Evolutionary conservation across 352 stramenopile species (phyloP).

Genomic region (Phytopythium delawarense): DNA sequence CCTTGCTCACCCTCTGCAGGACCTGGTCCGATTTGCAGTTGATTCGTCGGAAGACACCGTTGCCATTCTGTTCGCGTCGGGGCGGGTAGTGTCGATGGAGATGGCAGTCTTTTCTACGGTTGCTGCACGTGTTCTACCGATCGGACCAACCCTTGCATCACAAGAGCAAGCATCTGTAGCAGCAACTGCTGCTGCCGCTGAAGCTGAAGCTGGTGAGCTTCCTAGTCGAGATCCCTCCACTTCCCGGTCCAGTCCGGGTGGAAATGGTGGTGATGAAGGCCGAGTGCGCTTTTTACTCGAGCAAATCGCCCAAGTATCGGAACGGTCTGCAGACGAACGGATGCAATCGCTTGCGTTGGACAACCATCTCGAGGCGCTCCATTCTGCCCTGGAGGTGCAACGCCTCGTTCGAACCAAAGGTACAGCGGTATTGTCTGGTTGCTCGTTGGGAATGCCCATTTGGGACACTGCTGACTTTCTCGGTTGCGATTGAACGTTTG

Average conservation of each 20-base stretch:
- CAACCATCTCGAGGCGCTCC: constrained; percentile 27
- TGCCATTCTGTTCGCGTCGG: constrained; percentile 33
- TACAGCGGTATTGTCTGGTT: background rate
- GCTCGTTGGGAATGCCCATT: background rate
- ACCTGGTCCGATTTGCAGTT: constrained; percentile 21
- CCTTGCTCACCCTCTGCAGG: constrained; percentile 10
- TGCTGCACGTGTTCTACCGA: constrained; percentile 17
- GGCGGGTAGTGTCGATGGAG: constrained; percentile 26
- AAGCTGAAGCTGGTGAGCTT: background rate
- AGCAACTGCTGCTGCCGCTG: background rate
- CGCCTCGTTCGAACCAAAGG: constrained; percentile 16
- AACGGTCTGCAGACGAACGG: constrained; percentile 20
- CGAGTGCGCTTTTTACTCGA: constrained; percentile 33
- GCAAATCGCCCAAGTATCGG: constrained; percentile 33
- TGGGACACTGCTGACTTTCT: background rate
- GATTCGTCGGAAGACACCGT: constrained; percentile 14
- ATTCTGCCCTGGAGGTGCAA: constrained; percentile 45
- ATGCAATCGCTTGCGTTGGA: constrained; percentile 34
- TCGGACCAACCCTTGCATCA: background rate
- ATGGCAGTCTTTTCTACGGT: constrained; percentile 10
- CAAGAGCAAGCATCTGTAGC: background rate
- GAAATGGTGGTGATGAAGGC: constrained; percentile 10
- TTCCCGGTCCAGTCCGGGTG: background rate
- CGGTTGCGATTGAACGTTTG: constrained; percentile 5
- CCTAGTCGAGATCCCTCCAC: background rate